Base-by-base conservation (phyloP, 352 stramenopile genomes). In the Albugo laibachii region DNA sequence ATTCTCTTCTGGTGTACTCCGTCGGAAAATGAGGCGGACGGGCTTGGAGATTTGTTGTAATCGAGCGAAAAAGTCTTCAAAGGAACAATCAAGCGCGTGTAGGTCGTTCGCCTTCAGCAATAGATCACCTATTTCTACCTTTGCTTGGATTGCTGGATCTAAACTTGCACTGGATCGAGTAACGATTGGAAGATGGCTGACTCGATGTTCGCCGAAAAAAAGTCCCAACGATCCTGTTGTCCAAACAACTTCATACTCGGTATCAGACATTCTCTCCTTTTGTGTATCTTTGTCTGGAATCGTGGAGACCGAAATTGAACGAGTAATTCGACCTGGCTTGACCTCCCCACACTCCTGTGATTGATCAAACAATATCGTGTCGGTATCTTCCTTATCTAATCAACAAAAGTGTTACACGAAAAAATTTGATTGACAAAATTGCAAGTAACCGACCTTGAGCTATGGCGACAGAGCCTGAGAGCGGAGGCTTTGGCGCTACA, bases 41-140 rank as follows among this genome's bases (percentile, higher is more conserved):
- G 78, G 78, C 46, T 92, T 92, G 46, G 73, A 79, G 75, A 87
- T 84, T 20, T 92, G 69, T 44, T 88, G 75, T 4, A 92, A 54
- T 2, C 71, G 56, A 18, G 65, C 65, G 49, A 92, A 92, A 47
- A 92, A 92, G 2, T 69, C 62, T 45, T 84, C 71, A 18, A 92
- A 92, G 47, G 67, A 66, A 48, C 75, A 83, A 31, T 86, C 69
- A 1, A 58, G 57, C 2, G 75, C 85, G 24, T 63, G 58, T 16
- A 92, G 62, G 16, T 63, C 62, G 45, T 92, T 92, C 0, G 78
- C 78, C 2, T 71, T 81, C 18, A 92, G 54, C 5, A 92, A 63
- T 19, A 72, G 82, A 50, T 92, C 78, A 38, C 84, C 80, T 16
- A 83, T 51, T 13, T 62, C 62, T 13, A 92, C 78, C 48, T 74